Percentiles rank a stretch among this genome's conserved stretches.
Evolutionary conservation across 345 rosid genomes (phyloP).

Genomic region (Kandelia obovata): DNA sequence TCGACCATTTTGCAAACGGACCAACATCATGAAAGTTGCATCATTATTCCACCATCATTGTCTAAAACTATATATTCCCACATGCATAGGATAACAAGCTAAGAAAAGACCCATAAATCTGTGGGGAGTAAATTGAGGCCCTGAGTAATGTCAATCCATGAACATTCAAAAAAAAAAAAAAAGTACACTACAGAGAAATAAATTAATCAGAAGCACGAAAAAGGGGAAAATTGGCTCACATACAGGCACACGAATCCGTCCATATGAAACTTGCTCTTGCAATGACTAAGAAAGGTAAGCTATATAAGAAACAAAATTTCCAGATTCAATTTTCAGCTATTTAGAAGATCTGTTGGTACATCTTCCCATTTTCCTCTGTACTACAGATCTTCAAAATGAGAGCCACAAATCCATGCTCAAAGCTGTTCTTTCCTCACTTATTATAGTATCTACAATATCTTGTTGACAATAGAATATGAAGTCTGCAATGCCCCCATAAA

Average conservation of each 20-base stretch:
- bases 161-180: no score
- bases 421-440: conserved; percentile 32
- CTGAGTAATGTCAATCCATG: no score
- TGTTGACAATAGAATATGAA: conserved; percentile 22
- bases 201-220: neutral
- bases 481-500: conserved; percentile 20
- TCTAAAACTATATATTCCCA: no score
- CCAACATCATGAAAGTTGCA: no score
- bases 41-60: no score
- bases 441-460: conserved; percentile 41
- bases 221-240: conserved; percentile 1
- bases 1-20: no score
- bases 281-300: neutral
- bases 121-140: no score
- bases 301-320: neutral
- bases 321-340: conserved; percentile 8
- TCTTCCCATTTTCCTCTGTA: conserved; percentile 11
- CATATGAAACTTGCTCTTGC: conserved; percentile 12
- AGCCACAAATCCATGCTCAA: conserved; percentile 6
- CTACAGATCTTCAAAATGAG: conserved; percentile 16
- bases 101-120: no score
- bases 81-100: no score
- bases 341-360: conserved; percentile 6
- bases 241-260: conserved; percentile 18
- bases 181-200: neutral